Base-by-base conservation (phyloP, 345 rosid genomes). In the Trapa incisa region DNA sequence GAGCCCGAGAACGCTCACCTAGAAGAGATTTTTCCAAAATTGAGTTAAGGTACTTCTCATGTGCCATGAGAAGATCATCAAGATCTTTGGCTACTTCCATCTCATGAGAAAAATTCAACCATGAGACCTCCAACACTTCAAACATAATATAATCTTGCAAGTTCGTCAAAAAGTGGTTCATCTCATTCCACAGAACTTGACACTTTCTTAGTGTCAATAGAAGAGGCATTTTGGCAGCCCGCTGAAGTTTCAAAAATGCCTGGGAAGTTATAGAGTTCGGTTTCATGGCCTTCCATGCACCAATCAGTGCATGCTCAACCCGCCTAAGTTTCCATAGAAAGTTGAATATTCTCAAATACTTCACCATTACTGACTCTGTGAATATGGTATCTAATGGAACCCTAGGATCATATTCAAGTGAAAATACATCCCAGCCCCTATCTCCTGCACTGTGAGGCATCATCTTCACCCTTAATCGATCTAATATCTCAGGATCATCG, bases 221-320 rank as follows among this genome's bases (percentile, higher is more conserved):
- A 68, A 94, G 78, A 71, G 83, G 96, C 73, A 80, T 61, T 75
- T 86, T 91, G 71, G 91, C 95, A 1, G 86, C 85, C 47, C 69
- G 69, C 73, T 87, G 93, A 74, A 86, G 83, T 82, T 91, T 89
- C 58, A 76, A 79, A 70, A 91, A 91, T 16, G 93, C 84, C 72
- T 82, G 83, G 61, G 96, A 86, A 64, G 97, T 83, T 69, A 91
- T 84, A 71, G 96, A 93, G 71, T 94, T 94, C 61, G 99, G 99
- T 77, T 94, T 94, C 99, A 94, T 91, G 1, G 96, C 87, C 89
- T 94, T 94, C 97, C 99, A 91, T 64, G 92, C 86, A 71, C 97
- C 96, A 62, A 87, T 91, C 37, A 91, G 96, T 11, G 96, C 99
- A 73, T 94, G 99, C 80, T 94, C 99, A 33, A 94, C 96, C 64